These are phyloP conservation scores for Hypholoma sublateritium DNA, from an alignment of 768 basidiomycete species.

Conservation along the genomic window DNA sequence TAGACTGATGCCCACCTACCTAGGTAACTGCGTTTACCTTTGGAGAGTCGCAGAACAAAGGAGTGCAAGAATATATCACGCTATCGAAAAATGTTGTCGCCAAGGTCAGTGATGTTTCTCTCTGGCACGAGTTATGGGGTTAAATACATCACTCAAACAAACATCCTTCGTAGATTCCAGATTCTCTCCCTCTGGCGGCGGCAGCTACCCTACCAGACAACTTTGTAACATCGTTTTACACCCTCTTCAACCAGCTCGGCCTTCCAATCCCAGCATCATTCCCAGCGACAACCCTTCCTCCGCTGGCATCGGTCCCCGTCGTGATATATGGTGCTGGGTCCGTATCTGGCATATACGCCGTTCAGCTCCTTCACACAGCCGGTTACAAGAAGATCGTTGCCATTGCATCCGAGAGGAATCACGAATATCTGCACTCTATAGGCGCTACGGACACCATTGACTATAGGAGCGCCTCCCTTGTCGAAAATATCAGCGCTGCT, in stretches of 20 bases:
- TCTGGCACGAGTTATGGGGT: not conserved
- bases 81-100: conserved; percentile 27
- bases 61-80: conserved; percentile 37
- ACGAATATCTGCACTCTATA: conserved; percentile 35
- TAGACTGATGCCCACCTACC: not conserved
- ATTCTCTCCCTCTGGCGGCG: conserved; percentile 32
- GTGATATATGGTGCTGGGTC: conserved; percentile 47
- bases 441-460: conserved; percentile 42
- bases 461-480: conserved; percentile 36
- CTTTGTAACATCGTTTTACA: conserved; percentile 40
- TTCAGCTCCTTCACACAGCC: conserved; percentile 39
- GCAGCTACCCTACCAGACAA: conserved; percentile 41
- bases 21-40: conserved; percentile 29
- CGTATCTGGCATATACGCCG: conserved; percentile 35
- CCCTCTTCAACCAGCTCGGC: conserved; percentile 37
- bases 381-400: conserved; percentile 43
- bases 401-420: conserved; percentile 39
- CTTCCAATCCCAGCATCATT: conserved; percentile 34
- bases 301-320: conserved; percentile 32
- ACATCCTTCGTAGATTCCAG: conserved; percentile 37
- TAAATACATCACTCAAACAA: too few relatives aligned
- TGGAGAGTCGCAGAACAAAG: conserved; percentile 25
- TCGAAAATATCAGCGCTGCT: conserved; percentile 32
- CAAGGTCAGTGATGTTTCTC: conserved; percentile 28
- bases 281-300: conserved; percentile 28